Conservation (phyloP, 768 basidiomycete genomes). For the Pleurotus salmoneostramineus region DNA sequence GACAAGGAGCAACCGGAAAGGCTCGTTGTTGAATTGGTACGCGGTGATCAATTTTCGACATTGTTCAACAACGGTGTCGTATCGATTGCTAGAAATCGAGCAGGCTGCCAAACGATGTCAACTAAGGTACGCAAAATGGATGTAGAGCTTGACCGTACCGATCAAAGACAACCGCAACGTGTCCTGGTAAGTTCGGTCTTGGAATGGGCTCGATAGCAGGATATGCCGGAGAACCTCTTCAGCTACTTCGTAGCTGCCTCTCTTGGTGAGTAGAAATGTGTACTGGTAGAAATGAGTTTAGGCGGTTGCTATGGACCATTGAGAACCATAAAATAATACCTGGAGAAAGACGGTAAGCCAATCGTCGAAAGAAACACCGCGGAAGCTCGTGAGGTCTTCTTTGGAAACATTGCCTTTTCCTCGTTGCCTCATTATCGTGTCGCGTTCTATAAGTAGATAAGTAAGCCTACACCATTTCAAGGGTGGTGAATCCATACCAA, state of each 20-base stretch:
- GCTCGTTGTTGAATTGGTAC: conserved; percentile 87
- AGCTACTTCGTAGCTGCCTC: conserved; percentile 60
- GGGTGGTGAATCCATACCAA: conserved; percentile 41
- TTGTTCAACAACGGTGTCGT: conserved; percentile 64
- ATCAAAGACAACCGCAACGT: conserved; percentile 74
- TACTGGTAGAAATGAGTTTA: conserved; percentile 44
- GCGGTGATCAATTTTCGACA: conserved; percentile 68
- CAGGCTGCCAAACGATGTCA: conserved; percentile 50
- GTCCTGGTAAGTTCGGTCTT: conserved; percentile 56
- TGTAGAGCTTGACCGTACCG: conserved; percentile 40
- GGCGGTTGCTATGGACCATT: background rate
- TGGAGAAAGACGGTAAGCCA: conserved; percentile 88
- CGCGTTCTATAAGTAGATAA: conserved; percentile 41
- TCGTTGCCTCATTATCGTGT: conserved; percentile 31
- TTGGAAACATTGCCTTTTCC: conserved; percentile 42
- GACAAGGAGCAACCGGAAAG: conserved; percentile 72
- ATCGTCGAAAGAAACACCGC: conserved; percentile 76
- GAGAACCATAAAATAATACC: conserved; percentile 36
- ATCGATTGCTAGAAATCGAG: conserved; percentile 55
- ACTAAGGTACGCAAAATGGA: background rate
- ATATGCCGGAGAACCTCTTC: conserved; percentile 79
- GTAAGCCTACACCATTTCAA: background rate
- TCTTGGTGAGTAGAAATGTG: conserved; percentile 62
- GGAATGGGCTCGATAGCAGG: conserved; percentile 69
- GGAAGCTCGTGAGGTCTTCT: conserved; percentile 59